phyloP scores from a whole-genome alignment of 2,329 filamentous ascomycete species.

The Annulohypoxylon truncatum region DNA sequence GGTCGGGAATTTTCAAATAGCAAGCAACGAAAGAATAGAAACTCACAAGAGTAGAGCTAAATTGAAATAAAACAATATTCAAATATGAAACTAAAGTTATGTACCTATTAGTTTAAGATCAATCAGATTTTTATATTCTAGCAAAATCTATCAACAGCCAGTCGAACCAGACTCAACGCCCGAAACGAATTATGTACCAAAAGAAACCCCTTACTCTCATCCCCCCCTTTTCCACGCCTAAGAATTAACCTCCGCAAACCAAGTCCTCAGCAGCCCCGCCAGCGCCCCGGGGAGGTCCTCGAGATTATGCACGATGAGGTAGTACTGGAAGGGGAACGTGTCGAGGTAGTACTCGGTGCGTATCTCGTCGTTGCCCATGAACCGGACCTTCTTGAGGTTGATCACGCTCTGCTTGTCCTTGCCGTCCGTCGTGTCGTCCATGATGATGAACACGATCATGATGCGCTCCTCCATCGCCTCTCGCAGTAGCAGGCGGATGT shows the following conservation, averaged over 20 bases:
- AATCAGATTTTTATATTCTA: background rate
- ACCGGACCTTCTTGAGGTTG: conserved; percentile 88
- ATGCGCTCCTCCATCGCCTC: conserved; percentile 93
- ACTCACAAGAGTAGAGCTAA: background rate
- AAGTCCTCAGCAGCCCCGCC: conserved; percentile 89
- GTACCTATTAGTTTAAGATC: too few relatives aligned
- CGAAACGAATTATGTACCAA: background rate
- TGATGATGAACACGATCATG: conserved; percentile 98
- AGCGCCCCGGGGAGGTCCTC: conserved; percentile 90
- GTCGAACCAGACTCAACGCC: too few relatives aligned
- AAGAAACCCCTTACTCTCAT: background rate
- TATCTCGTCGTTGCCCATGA: conserved; percentile 74
- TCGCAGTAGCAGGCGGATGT: conserved; percentile 82
- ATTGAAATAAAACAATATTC: background rate
- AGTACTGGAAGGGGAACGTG: conserved; percentile 96
- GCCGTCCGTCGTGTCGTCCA: conserved; percentile 71
- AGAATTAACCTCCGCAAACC: conserved; percentile 81
- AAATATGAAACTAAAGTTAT: too few relatives aligned
- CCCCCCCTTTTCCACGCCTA: conserved; percentile 14
- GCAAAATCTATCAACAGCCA: background rate
- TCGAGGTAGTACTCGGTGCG: conserved; percentile 93
- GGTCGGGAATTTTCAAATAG: too few relatives aligned
- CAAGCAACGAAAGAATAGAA: too few relatives aligned
- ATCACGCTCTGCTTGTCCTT: conserved; percentile 74
- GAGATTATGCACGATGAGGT: conserved; percentile 92